Base-by-base conservation (phyloP, 192 early-diverging fungal genomes). In the Umbelopsis ramanniana region DNA sequence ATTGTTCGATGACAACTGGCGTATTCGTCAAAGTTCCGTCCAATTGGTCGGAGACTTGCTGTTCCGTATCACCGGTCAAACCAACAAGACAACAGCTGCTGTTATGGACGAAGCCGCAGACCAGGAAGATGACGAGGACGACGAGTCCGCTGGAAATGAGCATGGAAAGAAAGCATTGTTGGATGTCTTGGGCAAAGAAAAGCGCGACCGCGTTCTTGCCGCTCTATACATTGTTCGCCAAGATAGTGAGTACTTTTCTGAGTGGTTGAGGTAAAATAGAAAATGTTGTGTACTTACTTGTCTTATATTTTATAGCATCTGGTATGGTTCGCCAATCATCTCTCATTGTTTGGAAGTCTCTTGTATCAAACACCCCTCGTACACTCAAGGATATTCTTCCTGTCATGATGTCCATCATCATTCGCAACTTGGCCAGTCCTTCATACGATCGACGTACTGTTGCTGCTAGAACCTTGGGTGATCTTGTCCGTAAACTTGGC, bases 1-100 rank as follows among this genome's bases (percentile, higher is more conserved):
- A 45, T 71, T 99, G 79, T 95, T 95, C 47, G 90, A 98, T 76
- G 92, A 88, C 50, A 92, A 93, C 78, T 99, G 97, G 97, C 92
- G 97, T 67, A 99, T 98, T 79, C 92, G 98, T 17, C 93, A 94
- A 69, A 95, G 91, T 46, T 96, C 94, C 29, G 89, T 98, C 3
- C 95, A 98, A 81, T 85, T 99, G 48, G 89, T 98, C 75, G 97
- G 97, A 43, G 97, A 98, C 79, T 82, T 99, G 29, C 79, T 99
- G 38, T 96, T 93, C 84, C 86, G 95, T 40, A 93, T 99, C 70
- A 92, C 95, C 12, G 97, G 97, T 33, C 87, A 94, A 54, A 88
- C 79, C 74, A 86, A 85, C 70, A 91, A 91, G 52, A 87, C 89
- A 54, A 81, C 82, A 21, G 84, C 86, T 24, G 33, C 33, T 6